A percentile compares a stretch with the other conserved stretches of the same genome.
These are phyloP conservation scores for Mycena indigotica DNA, from an alignment of 768 basidiomycete species.

Conservation along the genomic window DNA sequence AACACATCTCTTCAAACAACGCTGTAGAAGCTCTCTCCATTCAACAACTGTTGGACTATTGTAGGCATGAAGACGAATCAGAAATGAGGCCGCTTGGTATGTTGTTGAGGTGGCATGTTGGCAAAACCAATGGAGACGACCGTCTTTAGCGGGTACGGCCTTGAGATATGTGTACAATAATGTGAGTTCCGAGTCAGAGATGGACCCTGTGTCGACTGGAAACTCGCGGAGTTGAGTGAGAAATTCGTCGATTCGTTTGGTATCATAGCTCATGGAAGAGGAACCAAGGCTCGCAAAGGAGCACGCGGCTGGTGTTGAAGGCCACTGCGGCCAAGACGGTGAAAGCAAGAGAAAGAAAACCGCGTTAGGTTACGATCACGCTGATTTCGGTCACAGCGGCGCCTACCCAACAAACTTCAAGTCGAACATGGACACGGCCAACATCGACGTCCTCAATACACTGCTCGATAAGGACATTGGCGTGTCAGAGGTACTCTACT, in stretches of 20 bases:
- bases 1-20: slow-evolving; percentile 63
- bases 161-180: slow-evolving; percentile 60
- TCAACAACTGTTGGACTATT: slow-evolving; percentile 53
- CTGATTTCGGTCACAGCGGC: no score
- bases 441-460: slow-evolving; percentile 58
- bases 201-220: slow-evolving; percentile 14
- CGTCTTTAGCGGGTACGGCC: slow-evolving; percentile 42
- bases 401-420: no score
- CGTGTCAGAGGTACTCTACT: slow-evolving; percentile 59
- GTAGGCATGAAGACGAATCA: slow-evolving; percentile 83
- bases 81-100: slow-evolving; percentile 73
- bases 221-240: slow-evolving; percentile 26
- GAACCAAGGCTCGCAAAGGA: not conserved
- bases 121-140: slow-evolving; percentile 81
- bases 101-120: slow-evolving; percentile 55
- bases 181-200: slow-evolving; percentile 53
- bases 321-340: slow-evolving; percentile 4
- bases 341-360: slow-evolving; percentile 20
- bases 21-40: slow-evolving; percentile 63
- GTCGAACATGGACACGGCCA: slow-evolving; percentile 60
- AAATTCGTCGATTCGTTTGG: not conserved
- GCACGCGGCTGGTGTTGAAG: no score
- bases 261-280: not conserved
- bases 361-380: not conserved
- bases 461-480: slow-evolving; percentile 66